phyloP scores from a whole-genome alignment of 1,139 yeast species.

The Nakaseomyces uthaithaninus region DNA sequence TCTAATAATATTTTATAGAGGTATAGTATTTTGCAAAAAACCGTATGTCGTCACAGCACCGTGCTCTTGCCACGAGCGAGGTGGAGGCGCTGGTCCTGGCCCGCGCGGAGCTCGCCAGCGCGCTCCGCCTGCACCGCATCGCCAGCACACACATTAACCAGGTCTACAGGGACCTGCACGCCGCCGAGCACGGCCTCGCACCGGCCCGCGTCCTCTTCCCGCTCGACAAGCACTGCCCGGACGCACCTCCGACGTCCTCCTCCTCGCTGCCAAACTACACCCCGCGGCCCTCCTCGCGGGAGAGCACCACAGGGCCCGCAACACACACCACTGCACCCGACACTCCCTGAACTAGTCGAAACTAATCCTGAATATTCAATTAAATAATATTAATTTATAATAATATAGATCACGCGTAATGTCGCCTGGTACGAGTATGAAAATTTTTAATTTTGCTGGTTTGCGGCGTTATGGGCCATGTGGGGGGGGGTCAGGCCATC shows the following conservation, averaged over 20 bases:
- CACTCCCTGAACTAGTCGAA: not conserved
- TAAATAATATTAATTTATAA: too few species aligned
- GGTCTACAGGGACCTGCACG: slow-evolving; percentile 1
- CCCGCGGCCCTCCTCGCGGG: too few species aligned
- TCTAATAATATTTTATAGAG: too few species aligned
- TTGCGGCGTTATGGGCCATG: too few species aligned
- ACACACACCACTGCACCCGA: too few species aligned
- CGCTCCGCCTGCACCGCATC: not conserved
- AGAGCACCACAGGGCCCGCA: too few species aligned
- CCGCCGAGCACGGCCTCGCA: not conserved
- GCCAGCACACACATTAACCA: not conserved
- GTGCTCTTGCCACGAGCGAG: too few species aligned
- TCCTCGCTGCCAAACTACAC: not conserved
- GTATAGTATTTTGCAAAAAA: too few species aligned
- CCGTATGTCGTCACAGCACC: too few species aligned
- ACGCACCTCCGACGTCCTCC: slow-evolving; percentile 2
- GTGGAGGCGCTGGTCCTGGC: not conserved
- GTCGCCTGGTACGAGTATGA: not conserved
- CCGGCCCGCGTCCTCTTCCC: not conserved
- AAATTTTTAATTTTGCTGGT: too few species aligned
- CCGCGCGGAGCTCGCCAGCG: not conserved
- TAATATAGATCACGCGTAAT: not conserved
- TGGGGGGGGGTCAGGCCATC: too few species aligned
- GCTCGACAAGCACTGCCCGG: slow-evolving; percentile 1
- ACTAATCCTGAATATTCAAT: too few species aligned